phyloP scores from a whole-genome alignment of 2,329 filamentous ascomycete genomes.

The Penicillium sp. region DNA sequence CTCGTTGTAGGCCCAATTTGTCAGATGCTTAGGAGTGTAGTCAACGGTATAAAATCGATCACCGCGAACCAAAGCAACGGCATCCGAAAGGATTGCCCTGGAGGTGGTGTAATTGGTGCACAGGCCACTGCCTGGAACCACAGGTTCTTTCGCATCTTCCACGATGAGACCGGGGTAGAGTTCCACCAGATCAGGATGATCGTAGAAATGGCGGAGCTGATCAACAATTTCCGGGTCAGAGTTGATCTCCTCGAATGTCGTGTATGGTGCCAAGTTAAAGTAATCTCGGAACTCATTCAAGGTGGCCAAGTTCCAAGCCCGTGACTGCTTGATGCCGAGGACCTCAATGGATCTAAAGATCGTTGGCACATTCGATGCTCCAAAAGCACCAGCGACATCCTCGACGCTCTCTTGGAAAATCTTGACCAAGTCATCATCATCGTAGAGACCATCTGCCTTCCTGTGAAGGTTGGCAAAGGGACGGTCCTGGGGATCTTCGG shows the following conservation, averaged over 20 bases:
- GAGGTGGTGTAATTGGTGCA: slow-evolving; percentile 51
- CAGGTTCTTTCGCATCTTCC: slow-evolving; percentile 56
- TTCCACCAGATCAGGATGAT: slow-evolving; percentile 55
- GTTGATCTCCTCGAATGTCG: slow-evolving; percentile 55
- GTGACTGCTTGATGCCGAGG: slow-evolving; percentile 62
- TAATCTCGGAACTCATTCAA: slow-evolving; percentile 58
- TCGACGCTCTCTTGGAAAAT: slow-evolving; percentile 61
- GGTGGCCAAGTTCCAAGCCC: slow-evolving; percentile 61
- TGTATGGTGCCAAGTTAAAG: slow-evolving; percentile 53
- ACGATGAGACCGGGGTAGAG: slow-evolving; percentile 60
- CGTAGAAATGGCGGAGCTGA: slow-evolving; percentile 50
- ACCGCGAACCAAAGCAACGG: slow-evolving; percentile 47
- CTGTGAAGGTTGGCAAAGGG: slow-evolving; percentile 53
- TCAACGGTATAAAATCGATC: slow-evolving; percentile 51
- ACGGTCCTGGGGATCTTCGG: slow-evolving; percentile 48
- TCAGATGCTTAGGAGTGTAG: slow-evolving; percentile 46
- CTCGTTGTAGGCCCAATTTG: slow-evolving; percentile 48
- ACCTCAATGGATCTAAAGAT: slow-evolving; percentile 63
- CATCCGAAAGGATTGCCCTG: slow-evolving; percentile 47
- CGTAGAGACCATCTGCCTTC: slow-evolving; percentile 53
- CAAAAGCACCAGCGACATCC: slow-evolving; percentile 61
- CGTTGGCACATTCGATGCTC: slow-evolving; percentile 59
- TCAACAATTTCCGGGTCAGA: slow-evolving; percentile 49
- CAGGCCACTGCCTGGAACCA: slow-evolving; percentile 49
- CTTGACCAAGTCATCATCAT: slow-evolving; percentile 58